A percentile compares a stretch with the other conserved stretches of the same genome.
Conservation (phyloP, 805 yeast genomes). For the Jamesozyma piceae region DNA sequence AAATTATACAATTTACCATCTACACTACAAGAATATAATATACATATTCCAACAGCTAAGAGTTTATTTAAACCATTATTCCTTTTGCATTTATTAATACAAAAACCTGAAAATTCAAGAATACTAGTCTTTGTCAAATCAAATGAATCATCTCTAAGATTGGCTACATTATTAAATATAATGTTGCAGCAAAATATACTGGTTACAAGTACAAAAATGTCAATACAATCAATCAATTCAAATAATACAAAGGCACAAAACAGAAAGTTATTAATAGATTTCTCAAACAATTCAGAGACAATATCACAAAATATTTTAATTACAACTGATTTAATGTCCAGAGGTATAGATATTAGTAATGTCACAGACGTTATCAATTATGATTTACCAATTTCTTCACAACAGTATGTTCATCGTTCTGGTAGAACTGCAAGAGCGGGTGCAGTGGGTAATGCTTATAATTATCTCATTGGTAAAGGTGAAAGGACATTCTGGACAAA, state of each 20-base stretch:
- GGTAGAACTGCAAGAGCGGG: conserved; percentile 98
- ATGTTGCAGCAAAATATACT: conserved; percentile 10
- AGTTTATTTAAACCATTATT: conserved; percentile 63
- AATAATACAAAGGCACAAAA: conserved; percentile 46
- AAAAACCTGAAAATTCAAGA: conserved; percentile 8
- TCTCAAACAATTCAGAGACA: conserved; percentile 30
- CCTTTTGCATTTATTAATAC: conserved; percentile 47
- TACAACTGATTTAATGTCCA: conserved; percentile 88
- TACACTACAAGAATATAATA: conserved; percentile 37
- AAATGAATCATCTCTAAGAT: conserved; percentile 79
- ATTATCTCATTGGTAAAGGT: conserved; percentile 65
- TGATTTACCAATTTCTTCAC: conserved; percentile 78
- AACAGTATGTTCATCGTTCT: conserved; percentile 91
- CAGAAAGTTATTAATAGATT: conserved; percentile 47
- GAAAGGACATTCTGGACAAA: conserved; percentile 59
- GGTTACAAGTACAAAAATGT: conserved; percentile 2
- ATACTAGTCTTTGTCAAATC: conserved; percentile 28
- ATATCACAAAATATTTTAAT: conserved; percentile 42
- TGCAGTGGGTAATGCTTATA: conserved; percentile 63
- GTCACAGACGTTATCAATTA: conserved; percentile 77
- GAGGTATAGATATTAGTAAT: conserved; percentile 78
- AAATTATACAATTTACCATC: conserved; percentile 53
- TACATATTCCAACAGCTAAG: conserved; percentile 32
- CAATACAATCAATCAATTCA: conserved; percentile 47
- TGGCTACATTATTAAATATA: conserved; percentile 42